Conservation (phyloP, 768 basidiomycete species). For the Podaxis pistillaris region DNA sequence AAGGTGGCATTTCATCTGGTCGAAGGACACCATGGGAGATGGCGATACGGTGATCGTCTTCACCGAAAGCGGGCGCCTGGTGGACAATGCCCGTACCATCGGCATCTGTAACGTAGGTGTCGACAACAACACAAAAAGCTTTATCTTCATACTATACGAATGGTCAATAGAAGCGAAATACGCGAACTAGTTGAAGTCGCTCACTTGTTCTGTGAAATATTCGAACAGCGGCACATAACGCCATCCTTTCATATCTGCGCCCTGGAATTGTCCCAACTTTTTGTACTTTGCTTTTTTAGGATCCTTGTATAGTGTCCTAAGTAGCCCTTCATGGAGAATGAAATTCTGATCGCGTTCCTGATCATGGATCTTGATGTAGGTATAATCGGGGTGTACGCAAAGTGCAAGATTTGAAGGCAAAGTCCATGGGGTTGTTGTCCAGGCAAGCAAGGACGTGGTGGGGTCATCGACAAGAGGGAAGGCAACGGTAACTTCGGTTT, state of each 20-base stretch:
- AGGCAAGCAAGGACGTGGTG: slow-evolving; percentile 84
- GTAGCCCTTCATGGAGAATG: slow-evolving; percentile 86
- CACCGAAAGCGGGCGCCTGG: slow-evolving; percentile 97
- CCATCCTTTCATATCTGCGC: slow-evolving; percentile 94
- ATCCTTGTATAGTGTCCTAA: slow-evolving; percentile 91
- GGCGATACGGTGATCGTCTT: slow-evolving; percentile 96
- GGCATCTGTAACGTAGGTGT: slow-evolving; percentile 89
- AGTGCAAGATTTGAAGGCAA: slow-evolving; percentile 93
- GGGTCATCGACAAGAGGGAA: slow-evolving; percentile 96
- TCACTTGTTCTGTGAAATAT: slow-evolving; percentile 92
- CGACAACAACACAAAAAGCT: slow-evolving; percentile 86
- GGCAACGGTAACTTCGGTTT: slow-evolving; percentile 71
- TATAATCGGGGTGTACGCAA: slow-evolving; percentile 95
- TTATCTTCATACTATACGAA: slow-evolving; percentile 78
- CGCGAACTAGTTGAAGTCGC: not conserved
- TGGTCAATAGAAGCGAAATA: not conserved
- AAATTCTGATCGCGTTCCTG: slow-evolving; percentile 82
- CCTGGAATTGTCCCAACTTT: slow-evolving; percentile 84
- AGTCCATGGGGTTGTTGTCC: slow-evolving; percentile 99
- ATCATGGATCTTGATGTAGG: slow-evolving; percentile 96
- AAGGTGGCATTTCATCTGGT: slow-evolving; percentile 91
- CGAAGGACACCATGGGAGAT: slow-evolving; percentile 80
- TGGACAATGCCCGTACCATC: slow-evolving; percentile 99
- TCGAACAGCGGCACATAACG: slow-evolving; percentile 93
- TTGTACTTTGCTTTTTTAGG: slow-evolving; percentile 96